Percentiles rank a stretch among this genome's conserved stretches.
These are phyloP conservation scores for Pichia sp. DNA, from an alignment of 1,139 yeast species.

Conservation along the genomic window DNA sequence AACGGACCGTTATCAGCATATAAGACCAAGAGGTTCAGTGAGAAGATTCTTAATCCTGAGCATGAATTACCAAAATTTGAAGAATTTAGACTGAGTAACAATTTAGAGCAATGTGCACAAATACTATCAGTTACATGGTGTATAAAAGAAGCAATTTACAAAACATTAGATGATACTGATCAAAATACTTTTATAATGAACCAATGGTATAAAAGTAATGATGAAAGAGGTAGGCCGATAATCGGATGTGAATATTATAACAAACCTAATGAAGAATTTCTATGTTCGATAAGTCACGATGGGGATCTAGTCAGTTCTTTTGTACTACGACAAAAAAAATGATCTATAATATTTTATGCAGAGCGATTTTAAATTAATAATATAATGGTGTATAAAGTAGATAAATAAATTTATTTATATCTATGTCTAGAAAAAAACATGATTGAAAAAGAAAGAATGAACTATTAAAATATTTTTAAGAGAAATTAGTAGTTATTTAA, in stretches of 20 bases:
- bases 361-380: too few species aligned
- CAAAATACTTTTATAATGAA: constrained; percentile 52
- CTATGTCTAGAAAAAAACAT: not conserved
- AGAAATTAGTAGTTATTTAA: too few species aligned
- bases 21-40: constrained; percentile 37
- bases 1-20: constrained; percentile 26
- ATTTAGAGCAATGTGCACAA: constrained; percentile 29
- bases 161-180: constrained; percentile 44
- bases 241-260: constrained; percentile 33
- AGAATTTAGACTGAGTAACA: constrained; percentile 12
- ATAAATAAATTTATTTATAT: not conserved
- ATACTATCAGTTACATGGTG: constrained; percentile 59
- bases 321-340: constrained; percentile 38
- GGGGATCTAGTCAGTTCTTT: constrained; percentile 40
- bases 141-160: constrained; percentile 67
- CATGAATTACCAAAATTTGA: constrained; percentile 40
- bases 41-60: constrained; percentile 44
- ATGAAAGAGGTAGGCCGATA: constrained; percentile 33
- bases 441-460: too few species aligned
- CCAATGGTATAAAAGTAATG: constrained; percentile 51
- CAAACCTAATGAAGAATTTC: constrained; percentile 41
- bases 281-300: constrained; percentile 61
- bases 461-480: too few species aligned
- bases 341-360: too few species aligned
- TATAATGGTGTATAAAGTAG: not conserved